A percentile compares a stretch with the other conserved stretches of the same genome.
Evolutionary conservation across 257 asterid species (phyloP).

Genomic region (Agastache rugosa): DNA sequence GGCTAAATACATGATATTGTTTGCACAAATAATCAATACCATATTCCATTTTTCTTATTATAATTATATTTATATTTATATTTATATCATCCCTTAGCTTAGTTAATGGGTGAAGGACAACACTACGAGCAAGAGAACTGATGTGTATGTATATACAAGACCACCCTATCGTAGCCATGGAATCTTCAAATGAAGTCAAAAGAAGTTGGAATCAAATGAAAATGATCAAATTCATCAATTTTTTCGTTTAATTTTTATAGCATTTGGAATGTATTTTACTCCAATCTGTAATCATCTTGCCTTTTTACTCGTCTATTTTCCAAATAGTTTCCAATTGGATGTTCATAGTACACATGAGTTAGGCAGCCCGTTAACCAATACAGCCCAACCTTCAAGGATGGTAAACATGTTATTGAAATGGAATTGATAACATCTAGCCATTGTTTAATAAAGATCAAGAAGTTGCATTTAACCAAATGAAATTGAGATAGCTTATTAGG

Average conservation of each 20-base stretch:
- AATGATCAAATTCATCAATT: not conserved
- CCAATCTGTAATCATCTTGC: not conserved
- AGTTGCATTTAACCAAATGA: constrained; percentile 2
- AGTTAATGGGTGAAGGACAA: not conserved
- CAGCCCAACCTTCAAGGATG: not conserved
- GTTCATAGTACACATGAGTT: not conserved
- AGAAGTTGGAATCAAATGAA: not conserved
- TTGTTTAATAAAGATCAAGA: not conserved
- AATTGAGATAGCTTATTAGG: not conserved
- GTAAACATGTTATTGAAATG: constrained; percentile 7
- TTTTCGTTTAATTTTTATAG: not conserved
- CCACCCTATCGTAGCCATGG: not conserved
- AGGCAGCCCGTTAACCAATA: not conserved
- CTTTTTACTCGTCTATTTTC: not conserved
- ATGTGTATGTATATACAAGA: not conserved
- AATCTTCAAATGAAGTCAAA: no score
- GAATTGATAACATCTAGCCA: not conserved
- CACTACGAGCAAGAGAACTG: not conserved
- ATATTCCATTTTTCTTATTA: not conserved
- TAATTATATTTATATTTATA: not conserved
- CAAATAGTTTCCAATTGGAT: constrained; percentile 2
- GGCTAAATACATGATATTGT: not conserved
- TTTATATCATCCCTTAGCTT: not conserved
- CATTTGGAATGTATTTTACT: not conserved
- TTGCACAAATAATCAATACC: not conserved